These are phyloP conservation scores for Monosporascus sp. DNA, from an alignment of 2,329 filamentous ascomycete genomes.

Conservation along the genomic window DNA sequence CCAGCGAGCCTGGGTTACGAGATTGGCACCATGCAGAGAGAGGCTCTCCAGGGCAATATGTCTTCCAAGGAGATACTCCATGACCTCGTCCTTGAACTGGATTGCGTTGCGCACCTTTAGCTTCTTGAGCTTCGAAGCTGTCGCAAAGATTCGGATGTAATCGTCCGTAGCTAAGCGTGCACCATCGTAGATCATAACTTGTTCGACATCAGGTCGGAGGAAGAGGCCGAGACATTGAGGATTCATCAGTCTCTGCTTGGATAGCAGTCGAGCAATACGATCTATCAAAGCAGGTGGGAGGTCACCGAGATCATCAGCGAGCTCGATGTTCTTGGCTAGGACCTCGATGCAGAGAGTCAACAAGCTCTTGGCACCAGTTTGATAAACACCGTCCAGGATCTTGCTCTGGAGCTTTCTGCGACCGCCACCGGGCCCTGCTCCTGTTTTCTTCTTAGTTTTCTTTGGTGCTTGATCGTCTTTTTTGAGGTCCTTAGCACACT, in stretches of 20 bases:
- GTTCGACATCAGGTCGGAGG: conserved; percentile 44
- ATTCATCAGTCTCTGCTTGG: conserved; percentile 53
- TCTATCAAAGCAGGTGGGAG: conserved; percentile 51
- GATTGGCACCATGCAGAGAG: conserved; percentile 77
- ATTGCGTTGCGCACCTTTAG: conserved; percentile 80
- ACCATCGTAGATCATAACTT: conserved; percentile 52
- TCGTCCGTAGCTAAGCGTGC: conserved; percentile 68
- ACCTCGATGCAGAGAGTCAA: conserved; percentile 59
- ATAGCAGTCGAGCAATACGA: conserved; percentile 53
- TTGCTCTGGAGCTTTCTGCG: conserved; percentile 78
- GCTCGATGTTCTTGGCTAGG: conserved; percentile 55
- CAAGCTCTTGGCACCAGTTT: conserved; percentile 62
- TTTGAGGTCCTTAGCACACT: conserved; percentile 70
- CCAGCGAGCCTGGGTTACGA: conserved; percentile 75
- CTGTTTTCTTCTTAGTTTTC: conserved; percentile 51
- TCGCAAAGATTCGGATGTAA: conserved; percentile 73
- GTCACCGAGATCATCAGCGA: conserved; percentile 58
- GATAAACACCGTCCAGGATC: conserved; percentile 68
- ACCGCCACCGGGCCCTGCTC: conserved; percentile 45
- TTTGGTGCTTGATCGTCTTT: conserved; percentile 57
- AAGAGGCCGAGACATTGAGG: conserved; percentile 52
- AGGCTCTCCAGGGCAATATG: conserved; percentile 64
- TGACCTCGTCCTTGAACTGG: conserved; percentile 80
- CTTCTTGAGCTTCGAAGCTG: conserved; percentile 61
- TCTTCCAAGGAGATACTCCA: conserved; percentile 74